Evolutionary conservation across 2,329 filamentous ascomycete genomes (phyloP).

Genomic region (Aureobasidium uvarum): DNA sequence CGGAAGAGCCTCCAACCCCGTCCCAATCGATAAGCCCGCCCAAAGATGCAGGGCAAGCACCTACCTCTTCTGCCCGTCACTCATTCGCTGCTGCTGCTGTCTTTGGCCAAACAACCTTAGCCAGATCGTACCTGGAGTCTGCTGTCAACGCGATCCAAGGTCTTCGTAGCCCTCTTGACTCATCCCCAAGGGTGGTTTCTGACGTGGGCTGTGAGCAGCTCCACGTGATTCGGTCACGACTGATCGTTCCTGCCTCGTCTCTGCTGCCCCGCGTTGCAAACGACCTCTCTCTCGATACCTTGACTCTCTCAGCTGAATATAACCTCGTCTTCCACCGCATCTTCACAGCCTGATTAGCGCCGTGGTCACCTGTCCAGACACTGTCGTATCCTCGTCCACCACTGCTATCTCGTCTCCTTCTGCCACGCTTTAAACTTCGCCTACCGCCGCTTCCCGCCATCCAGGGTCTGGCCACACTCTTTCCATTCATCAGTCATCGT

Average conservation of each 20-base stretch:
- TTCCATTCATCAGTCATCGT: background rate
- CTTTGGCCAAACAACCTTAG: background rate
- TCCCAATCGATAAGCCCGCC: background rate
- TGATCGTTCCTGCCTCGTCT: conserved; percentile 12
- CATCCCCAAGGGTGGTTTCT: background rate
- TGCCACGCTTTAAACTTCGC: conserved; percentile 19
- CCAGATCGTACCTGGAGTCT: background rate
- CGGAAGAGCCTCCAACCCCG: background rate
- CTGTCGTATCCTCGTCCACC: background rate
- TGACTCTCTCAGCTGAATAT: background rate
- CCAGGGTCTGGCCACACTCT: conserved; percentile 4
- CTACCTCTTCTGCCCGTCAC: background rate
- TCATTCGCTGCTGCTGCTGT: background rate
- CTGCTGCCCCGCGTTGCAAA: conserved; percentile 17
- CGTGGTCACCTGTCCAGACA: background rate
- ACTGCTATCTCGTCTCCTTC: background rate
- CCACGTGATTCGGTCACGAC: conserved; percentile 16
- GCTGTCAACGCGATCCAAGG: background rate
- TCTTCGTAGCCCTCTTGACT: background rate
- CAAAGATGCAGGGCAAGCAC: conserved; percentile 1
- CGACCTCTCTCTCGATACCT: conserved; percentile 8
- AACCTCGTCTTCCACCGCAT: background rate
- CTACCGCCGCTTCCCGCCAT: background rate
- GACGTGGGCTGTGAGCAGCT: conserved; percentile 1
- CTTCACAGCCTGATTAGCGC: background rate